Evolutionary conservation across 2,329 filamentous ascomycete species (phyloP).

Genomic region (Didymella pomorum): DNA sequence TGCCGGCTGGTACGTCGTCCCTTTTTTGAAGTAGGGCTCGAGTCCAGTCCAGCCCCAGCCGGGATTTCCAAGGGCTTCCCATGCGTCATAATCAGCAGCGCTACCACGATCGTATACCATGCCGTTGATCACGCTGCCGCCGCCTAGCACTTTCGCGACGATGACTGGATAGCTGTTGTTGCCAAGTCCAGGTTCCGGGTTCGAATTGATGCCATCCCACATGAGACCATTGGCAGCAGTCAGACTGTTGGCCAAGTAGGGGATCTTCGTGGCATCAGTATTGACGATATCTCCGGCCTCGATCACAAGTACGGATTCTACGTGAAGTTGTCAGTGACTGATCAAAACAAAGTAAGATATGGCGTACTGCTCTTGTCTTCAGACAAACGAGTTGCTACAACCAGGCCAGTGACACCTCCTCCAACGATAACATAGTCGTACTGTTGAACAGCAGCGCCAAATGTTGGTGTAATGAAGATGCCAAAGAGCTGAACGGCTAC

Average conservation of each 20-base stretch:
- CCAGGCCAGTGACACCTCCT: constrained; percentile 38
- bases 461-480: constrained; percentile 27
- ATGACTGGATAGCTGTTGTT: constrained; percentile 31
- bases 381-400: constrained; percentile 39
- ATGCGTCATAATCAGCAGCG: constrained; percentile 57
- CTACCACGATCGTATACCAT: constrained; percentile 49
- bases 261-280: constrained; percentile 24
- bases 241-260: constrained; percentile 36
- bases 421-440: constrained; percentile 47
- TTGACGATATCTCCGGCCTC: constrained; percentile 3
- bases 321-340: constrained; percentile 19
- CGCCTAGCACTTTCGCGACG: constrained; percentile 38
- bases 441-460: constrained; percentile 19
- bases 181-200: constrained; percentile 31
- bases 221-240: constrained; percentile 28
- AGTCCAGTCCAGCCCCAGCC: constrained; percentile 66
- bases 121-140: constrained; percentile 45
- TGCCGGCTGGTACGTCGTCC: constrained; percentile 37
- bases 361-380: constrained; percentile 35
- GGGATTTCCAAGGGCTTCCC: constrained; percentile 64
- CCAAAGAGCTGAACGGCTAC: constrained; percentile 34
- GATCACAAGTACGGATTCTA: constrained; percentile 23
- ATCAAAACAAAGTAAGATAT: too few species aligned
- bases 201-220: constrained; percentile 32
- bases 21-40: constrained; percentile 38